Evolutionary conservation across 2,329 filamentous ascomycete genomes (phyloP).

Genomic region (Neodidymelliopsis sp.): DNA sequence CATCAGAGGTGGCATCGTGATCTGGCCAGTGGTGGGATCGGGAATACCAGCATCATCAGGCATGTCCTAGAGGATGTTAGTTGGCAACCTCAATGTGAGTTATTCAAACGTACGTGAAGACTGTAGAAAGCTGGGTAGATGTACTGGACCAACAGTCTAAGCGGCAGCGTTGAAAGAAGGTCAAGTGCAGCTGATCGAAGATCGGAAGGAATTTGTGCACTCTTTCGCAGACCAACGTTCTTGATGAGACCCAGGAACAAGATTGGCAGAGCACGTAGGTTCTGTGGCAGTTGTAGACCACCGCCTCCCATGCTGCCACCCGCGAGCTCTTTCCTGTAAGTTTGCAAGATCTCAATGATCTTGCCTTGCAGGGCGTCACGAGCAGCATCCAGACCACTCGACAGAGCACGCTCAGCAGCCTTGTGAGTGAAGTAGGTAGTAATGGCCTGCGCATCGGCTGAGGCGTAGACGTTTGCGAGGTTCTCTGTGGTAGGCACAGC

Average conservation of each 20-base stretch:
- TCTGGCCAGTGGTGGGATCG: conserved; percentile 85
- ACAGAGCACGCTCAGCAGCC: conserved; percentile 88
- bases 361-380: conserved; percentile 91
- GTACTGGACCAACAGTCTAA: conserved; percentile 90
- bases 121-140: conserved; percentile 63
- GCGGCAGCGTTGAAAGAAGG: conserved; percentile 88
- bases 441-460: conserved; percentile 92
- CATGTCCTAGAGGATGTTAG: conserved; percentile 89
- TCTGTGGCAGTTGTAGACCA: conserved; percentile 91
- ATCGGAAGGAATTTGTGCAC: conserved; percentile 59
- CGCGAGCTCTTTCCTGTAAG: conserved; percentile 95
- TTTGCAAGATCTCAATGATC: conserved; percentile 88
- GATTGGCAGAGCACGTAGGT: conserved; percentile 85
- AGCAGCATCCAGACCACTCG: conserved; percentile 86
- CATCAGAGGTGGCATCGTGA: conserved; percentile 80
- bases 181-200: conserved; percentile 92
- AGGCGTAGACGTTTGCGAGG: conserved; percentile 90
- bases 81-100: neutral
- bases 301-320: conserved; percentile 93
- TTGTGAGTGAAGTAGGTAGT: conserved; percentile 97
- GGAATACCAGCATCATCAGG: conserved; percentile 89
- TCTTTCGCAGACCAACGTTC: conserved; percentile 69
- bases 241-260: conserved; percentile 96
- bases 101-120: conserved; percentile 32
- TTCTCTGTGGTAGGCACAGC: conserved; percentile 91